These are phyloP conservation scores for Hypoxylon sp. DNA, from an alignment of 2,329 filamentous ascomycete genomes.

Conservation along the genomic window DNA sequence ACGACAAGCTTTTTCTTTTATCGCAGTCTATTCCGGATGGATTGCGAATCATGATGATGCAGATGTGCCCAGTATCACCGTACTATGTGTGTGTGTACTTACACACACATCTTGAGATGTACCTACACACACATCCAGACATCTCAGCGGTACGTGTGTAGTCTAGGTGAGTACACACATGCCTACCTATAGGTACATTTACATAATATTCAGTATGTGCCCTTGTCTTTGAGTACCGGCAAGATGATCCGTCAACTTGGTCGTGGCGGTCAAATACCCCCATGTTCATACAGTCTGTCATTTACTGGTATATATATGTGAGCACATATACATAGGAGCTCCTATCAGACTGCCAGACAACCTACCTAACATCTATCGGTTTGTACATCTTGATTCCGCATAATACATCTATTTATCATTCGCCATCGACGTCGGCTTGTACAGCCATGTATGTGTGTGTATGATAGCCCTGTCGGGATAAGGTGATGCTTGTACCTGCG, in stretches of 20 bases:
- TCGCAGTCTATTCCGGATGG: background rate
- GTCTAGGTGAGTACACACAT: background rate
- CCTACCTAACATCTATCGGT: background rate
- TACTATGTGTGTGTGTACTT: too few relatives aligned
- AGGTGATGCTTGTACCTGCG: constrained; percentile 1
- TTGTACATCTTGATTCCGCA: background rate
- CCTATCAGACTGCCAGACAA: background rate
- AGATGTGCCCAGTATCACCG: background rate
- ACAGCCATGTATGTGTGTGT: background rate
- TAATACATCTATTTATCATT: background rate
- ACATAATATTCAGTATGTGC: background rate
- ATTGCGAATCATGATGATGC: too few relatives aligned
- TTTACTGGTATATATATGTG: background rate
- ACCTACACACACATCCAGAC: too few relatives aligned
- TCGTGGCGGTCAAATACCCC: background rate
- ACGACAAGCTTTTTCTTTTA: background rate
- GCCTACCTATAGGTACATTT: background rate
- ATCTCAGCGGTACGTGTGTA: too few relatives aligned
- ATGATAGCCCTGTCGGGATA: background rate
- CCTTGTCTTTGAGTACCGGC: background rate
- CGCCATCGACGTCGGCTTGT: background rate
- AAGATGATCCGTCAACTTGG: background rate
- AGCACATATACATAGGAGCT: background rate
- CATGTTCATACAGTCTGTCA: background rate
- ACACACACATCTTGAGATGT: too few relatives aligned